Conservation (phyloP, 768 basidiomycete genomes). For the Pulveroboletus frians region DNA sequence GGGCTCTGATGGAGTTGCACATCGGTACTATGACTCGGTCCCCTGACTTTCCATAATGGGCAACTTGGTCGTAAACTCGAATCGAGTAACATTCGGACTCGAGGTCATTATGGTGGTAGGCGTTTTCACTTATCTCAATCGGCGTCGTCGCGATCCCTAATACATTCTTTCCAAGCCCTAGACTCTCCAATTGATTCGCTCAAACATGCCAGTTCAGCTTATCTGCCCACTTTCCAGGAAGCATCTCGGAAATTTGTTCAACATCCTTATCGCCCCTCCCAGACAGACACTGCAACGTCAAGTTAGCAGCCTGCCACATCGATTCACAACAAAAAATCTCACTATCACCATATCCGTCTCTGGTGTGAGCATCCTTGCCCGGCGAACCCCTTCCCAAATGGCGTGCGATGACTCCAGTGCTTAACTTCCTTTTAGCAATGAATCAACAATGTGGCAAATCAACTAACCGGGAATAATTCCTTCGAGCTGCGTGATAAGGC, state of each 20-base stretch:
- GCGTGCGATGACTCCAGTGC: slow-evolving; percentile 96
- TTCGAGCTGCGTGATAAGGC: slow-evolving; percentile 85
- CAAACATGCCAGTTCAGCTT: slow-evolving; percentile 87
- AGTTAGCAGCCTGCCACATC: slow-evolving; percentile 8
- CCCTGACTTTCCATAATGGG: slow-evolving; percentile 17
- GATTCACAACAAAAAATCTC: slow-evolving; percentile 31
- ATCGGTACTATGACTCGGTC: background rate
- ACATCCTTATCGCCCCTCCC: slow-evolving; percentile 99
- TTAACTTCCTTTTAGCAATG: slow-evolving; percentile 25
- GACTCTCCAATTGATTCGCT: background rate
- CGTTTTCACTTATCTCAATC: no score
- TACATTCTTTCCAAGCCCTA: no score
- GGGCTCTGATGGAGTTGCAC: background rate
- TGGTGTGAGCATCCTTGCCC: slow-evolving; percentile 80
- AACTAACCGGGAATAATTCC: slow-evolving; percentile 90
- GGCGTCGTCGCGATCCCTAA: no score
- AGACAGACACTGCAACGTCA: slow-evolving; percentile 65
- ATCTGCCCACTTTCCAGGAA: slow-evolving; percentile 93
- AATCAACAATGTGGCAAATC: background rate
- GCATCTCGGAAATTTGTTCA: slow-evolving; percentile 87
- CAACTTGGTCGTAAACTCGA: background rate
- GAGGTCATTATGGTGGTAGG: no score
- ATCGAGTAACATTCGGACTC: no score
- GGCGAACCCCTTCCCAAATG: slow-evolving; percentile 83
- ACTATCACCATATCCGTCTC: slow-evolving; percentile 89